Base-by-base conservation (phyloP, 345 rosid species). In the Lagerstroemia speciosa region DNA sequence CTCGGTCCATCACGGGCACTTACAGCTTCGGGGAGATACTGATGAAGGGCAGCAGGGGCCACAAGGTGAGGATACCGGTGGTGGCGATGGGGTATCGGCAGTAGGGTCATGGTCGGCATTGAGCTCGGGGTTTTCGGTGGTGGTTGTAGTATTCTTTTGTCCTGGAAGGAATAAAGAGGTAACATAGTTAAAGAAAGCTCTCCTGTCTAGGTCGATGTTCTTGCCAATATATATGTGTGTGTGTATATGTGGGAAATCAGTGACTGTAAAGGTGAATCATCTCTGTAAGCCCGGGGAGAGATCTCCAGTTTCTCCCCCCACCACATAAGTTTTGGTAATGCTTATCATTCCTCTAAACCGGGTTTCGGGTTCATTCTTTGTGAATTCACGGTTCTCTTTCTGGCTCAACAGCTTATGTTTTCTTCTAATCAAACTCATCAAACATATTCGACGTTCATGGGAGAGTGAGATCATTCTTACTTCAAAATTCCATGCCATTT, bases 21-120 rank as follows among this genome's bases (percentile, higher is more conserved):
- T 95, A 95, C 74, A 86, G 91, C 83, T 95, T 95, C 8, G 99
- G 99, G 62, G 85, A 87, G 72, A 78, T 95, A 62, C 52, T 78
- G 57, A 62, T 95, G 87, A 95, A 92, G 83, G 99, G 99, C 52
- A 95, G 93, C 82, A 69, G 98, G 68, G 98, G 99, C 32, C 99
- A 95, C 76, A 86, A 80, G 81, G 98, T 90, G 67, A 86, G 77
- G 74, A 71, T 95, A 74, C 97, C 98, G 0, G 99, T 95, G 74
- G 89, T 83, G 67, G 92, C 91, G 5, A 81, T 88, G 86, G 99
- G 89, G 69, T 83, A 87, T 55, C 66, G 72, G 89, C 77, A 92
- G 77, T 89, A 80, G 78, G 55, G 61, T 26, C 61, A 55, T 9
- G 27, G 30, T 26, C 3, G 61, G 10, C 16, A 8, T 55, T 16